Evolutionary conservation across 1,284 basidiomycete species (phyloP), one percentile per base, ranked within the genome.

Genomic region (Ceratobasidium sp.): DNA sequence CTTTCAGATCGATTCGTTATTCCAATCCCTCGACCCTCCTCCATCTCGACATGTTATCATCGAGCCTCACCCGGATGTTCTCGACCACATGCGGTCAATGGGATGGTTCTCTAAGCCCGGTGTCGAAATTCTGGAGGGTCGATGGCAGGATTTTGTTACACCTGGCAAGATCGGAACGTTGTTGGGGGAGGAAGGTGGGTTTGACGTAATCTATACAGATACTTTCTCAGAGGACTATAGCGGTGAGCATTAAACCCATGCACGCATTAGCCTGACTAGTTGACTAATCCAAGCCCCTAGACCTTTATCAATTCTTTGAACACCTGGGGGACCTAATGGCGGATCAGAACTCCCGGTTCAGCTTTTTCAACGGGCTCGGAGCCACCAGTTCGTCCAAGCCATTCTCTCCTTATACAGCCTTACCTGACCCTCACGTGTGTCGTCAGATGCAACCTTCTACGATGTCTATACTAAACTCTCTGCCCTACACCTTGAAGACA

Each of bases 281-380:
- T 12, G 12, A 55, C 20, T 53, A 18, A 39, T 39, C 39, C 15
- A 53, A 18, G 55, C 68, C 67, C 9, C 18, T 15, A 89, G 94
- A 94, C 80, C 88, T 99, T 51, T 91, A 91, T 81, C 86, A 87
- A 26, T 98, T 99, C 86, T 99, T 99, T 84, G 91, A 93, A 79
- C 87, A 90, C 69, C 85, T 98, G 0, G 96, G 96, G 0, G 90
- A 94, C 83, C 87, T 99, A 1, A 87, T 99, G n/a, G 89, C 90
- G 33, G 93, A 94, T 0, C 90, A 93, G 7, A 87, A 92, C 2
- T 92, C 95, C 23, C 87, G 92, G n/a, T 96, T 97, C 84, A 94
- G 96, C 78, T 99, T 99, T 87, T 99, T 99, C 90, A 96, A 99
- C 84, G 97, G 97, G 4, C 89, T 99, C 0, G 98, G 95, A 20